Base-by-base conservation (phyloP, 2,329 filamentous ascomycete genomes). In the Tolypocladium tropicale region DNA sequence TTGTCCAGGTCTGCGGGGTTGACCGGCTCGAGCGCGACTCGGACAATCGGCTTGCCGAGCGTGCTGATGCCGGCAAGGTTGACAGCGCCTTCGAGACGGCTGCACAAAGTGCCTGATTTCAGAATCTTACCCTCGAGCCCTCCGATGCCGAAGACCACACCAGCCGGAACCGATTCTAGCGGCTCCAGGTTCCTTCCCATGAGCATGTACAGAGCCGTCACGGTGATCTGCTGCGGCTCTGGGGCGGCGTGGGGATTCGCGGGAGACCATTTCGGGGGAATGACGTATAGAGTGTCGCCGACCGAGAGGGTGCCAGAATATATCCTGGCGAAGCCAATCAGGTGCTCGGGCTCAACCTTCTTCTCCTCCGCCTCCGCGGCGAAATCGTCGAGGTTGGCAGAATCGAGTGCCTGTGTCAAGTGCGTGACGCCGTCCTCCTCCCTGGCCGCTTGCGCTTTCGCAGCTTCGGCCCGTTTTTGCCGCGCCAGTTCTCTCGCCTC, bases 101-200 rank as follows among this genome's bases (percentile, higher is more conserved):
- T 95, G 74, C 91, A 96, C 4, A 99, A 77, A 0, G 94, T 99
- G 14, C 92, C 94, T 1, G 91, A 95, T 70, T 99, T 99, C 55
- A 99, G 79, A n/a, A 99, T 87, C 59, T 93, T 87, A 18, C 92
- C 93, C 66, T 94, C 92, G 1, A 99, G 81, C 2, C 94, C 94
- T 34, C 87, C 90, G 55, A 99, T 94, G 28, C 94, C 94, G 67
- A 99, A 97, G 5, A 99, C 88, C 9, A 95, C 92, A 48, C 94
- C 94, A 0, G 94, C 93, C 6, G 93, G 93, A 0, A 97, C 93
- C 0, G 87, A 88, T 18, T 83, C 81, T 0, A 99, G 80, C 1
- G 86, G 81, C 67, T 97, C 93, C 5, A 99, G 76, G 57, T 88
- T 88, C 57, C 93, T 82, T 33, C 94, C 94, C 94, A 99, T 99